Evolutionary conservation across 257 asterid species (phyloP).

Genomic region (Capsicum pubescens): DNA sequence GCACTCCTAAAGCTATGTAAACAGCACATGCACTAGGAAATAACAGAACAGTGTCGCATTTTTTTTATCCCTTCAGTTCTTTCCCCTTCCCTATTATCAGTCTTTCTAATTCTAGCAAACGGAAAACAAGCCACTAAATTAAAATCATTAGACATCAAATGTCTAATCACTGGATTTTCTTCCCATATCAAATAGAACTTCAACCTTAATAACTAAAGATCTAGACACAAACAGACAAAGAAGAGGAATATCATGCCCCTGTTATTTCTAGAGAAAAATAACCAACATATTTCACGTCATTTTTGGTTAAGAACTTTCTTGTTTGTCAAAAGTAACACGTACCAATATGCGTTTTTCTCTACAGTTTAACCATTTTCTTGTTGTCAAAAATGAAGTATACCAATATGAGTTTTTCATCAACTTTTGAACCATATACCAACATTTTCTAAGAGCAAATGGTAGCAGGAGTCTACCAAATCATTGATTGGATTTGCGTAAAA

Average conservation of each 20-base stretch:
- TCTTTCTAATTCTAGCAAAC: neutral
- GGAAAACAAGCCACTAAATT: neutral
- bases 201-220: neutral
- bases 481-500: neutral
- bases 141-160: neutral
- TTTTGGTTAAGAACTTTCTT: neutral
- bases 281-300: constrained; percentile 6
- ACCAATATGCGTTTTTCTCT: neutral
- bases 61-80: constrained; percentile 5
- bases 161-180: neutral
- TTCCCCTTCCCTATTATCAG: neutral
- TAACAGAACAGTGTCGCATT: neutral
- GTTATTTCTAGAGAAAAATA: neutral
- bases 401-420: constrained; percentile 6
- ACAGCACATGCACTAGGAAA: neutral
- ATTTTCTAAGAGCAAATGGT: neutral
- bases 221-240: neutral
- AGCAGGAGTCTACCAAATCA: neutral
- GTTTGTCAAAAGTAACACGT: neutral
- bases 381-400: neutral
- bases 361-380: constrained; percentile 1
- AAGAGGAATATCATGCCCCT: neutral
- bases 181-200: neutral
- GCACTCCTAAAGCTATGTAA: neutral
- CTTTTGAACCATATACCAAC: neutral